phyloP scores from a whole-genome alignment of 441 rosid genomes.

The Breynia disticha region DNA sequence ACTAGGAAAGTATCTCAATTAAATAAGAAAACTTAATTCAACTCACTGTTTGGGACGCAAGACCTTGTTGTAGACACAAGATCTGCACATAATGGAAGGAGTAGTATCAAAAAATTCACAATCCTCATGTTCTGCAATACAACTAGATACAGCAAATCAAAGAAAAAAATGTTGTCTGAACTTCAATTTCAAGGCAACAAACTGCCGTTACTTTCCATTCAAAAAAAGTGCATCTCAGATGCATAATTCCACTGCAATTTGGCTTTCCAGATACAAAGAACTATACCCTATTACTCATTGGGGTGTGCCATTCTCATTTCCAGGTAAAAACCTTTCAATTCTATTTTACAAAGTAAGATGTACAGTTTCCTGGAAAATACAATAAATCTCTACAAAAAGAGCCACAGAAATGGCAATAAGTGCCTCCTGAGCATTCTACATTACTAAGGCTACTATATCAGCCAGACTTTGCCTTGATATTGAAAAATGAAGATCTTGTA shows the following conservation, averaged over 20 bases:
- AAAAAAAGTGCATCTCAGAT: not conserved
- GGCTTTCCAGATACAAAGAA: not conserved
- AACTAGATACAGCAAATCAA: no score
- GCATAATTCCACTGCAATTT: not conserved
- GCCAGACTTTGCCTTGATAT: slow-evolving; percentile 30
- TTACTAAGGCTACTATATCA: slow-evolving; percentile 11
- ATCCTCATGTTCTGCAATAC: no score
- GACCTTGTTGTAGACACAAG: no score
- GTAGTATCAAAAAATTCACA: no score
- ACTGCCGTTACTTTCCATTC: not conserved
- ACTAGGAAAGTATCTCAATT: no score
- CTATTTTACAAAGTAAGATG: not conserved
- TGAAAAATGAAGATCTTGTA: slow-evolving; percentile 35
- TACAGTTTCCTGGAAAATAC: not conserved
- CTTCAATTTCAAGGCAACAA: not conserved
- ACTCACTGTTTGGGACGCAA: no score
- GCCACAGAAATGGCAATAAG: not conserved
- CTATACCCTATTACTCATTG: not conserved
- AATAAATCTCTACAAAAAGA: not conserved
- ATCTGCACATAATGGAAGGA: no score
- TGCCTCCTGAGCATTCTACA: not conserved
- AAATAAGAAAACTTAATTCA: no score
- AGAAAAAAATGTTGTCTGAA: not conserved
- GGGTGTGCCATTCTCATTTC: not conserved
- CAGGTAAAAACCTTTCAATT: not conserved